A percentile compares a stretch with the other conserved stretches of the same genome.
Conservation (phyloP, 2,329 filamentous ascomycete genomes). For the Colletotrichum sojae region DNA sequence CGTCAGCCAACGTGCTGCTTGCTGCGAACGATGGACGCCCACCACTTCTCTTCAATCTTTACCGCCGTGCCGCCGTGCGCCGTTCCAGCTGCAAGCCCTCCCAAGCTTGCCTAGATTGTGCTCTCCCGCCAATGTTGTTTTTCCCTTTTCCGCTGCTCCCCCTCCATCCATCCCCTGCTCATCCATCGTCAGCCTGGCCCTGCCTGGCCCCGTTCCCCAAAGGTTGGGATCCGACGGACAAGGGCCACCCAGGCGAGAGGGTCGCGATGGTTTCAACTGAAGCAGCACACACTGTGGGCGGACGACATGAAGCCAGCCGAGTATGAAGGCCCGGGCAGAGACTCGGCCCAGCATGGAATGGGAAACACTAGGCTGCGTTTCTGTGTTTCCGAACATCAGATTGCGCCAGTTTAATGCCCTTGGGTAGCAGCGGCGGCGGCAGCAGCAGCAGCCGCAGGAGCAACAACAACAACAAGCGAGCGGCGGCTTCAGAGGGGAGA, state of each 20-base stretch:
- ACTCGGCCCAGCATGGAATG: conserved; percentile 31
- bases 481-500: background rate
- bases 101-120: background rate
- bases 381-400: conserved; percentile 40
- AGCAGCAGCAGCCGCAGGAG: background rate
- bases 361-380: conserved; percentile 40
- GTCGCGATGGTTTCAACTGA: conserved; percentile 36
- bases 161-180: background rate
- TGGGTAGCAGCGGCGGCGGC: background rate
- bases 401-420: conserved; percentile 29
- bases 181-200: conserved; percentile 2
- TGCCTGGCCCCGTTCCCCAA: conserved; percentile 15
- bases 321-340: conserved; percentile 25
- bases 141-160: background rate
- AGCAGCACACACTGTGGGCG: conserved; percentile 32
- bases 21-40: background rate
- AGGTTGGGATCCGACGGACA: conserved; percentile 33
- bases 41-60: background rate
- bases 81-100: background rate
- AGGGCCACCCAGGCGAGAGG: conserved; percentile 31
- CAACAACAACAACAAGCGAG: background rate
- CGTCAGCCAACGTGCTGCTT: no score
- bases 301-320: conserved; percentile 39
- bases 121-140: conserved; percentile 20
- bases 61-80: conserved; percentile 12